Conservation (phyloP, 192 early-diverging fungal genomes). For the Linnemannia exigua region DNA sequence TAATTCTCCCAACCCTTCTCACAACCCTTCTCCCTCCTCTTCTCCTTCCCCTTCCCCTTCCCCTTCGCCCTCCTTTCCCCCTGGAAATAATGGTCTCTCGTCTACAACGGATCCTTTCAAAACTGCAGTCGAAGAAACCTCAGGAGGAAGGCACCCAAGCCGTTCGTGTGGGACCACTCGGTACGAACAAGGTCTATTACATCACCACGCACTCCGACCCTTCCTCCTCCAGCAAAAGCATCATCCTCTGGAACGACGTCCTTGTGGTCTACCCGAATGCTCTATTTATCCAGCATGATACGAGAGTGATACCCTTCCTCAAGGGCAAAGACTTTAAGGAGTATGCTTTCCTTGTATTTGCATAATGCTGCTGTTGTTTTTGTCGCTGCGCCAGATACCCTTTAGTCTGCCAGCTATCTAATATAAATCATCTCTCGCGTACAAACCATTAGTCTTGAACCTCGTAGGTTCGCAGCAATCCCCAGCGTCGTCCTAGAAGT, state of each 20-base stretch:
- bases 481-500: not conserved
- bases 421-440: no score
- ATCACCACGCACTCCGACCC: not conserved
- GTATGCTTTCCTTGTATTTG: not conserved
- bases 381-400: no score
- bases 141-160: not conserved
- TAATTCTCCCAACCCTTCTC: no score
- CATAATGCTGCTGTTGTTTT: no score
- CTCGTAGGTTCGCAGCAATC: not conserved
- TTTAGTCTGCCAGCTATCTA: no score
- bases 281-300: not conserved
- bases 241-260: not conserved
- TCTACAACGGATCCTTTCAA: not conserved
- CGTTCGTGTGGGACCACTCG: not conserved
- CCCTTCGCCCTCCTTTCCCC: not conserved
- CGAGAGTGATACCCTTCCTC: not conserved
- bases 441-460: not conserved
- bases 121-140: not conserved
- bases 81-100: not conserved
- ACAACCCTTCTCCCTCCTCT: not conserved
- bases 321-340: not conserved
- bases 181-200: not conserved
- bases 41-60: not conserved
- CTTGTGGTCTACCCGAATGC: conserved; percentile 1
- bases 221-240: not conserved